Evolutionary conservation across 257 asterid genomes (phyloP).

Genomic region (Orobanche coerulescens): DNA sequence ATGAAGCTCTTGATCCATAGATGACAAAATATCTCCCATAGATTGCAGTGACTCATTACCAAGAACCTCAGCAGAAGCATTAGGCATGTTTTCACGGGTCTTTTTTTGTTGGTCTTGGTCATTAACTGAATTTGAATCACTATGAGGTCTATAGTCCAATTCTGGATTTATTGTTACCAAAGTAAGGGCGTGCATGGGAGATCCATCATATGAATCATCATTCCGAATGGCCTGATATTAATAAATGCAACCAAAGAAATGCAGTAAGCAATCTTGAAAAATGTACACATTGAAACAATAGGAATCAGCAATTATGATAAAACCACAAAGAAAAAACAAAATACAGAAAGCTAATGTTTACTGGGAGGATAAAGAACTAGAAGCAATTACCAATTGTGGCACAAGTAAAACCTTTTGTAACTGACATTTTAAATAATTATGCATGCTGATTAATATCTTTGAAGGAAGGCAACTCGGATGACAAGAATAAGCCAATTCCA

Average conservation of each 20-base stretch:
- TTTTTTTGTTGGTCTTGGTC: slow-evolving; percentile 49
- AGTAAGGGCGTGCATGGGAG: slow-evolving; percentile 35
- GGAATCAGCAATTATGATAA: slow-evolving; percentile 13
- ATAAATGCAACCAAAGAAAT: slow-evolving; percentile 23
- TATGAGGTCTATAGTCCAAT: slow-evolving; percentile 32
- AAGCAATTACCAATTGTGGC: not conserved
- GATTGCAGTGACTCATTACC: slow-evolving; percentile 60
- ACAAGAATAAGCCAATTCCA: slow-evolving; percentile 2
- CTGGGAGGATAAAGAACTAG: not conserved
- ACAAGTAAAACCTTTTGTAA: not conserved
- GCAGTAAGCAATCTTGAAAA: slow-evolving; percentile 13
- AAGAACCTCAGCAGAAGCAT: slow-evolving; percentile 37
- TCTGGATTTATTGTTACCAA: slow-evolving; percentile 33
- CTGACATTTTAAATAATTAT: slow-evolving; percentile 8
- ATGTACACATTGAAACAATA: not conserved
- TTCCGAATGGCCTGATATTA: slow-evolving; percentile 50
- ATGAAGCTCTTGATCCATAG: slow-evolving; percentile 58
- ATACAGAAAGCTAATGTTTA: not conserved
- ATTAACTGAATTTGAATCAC: slow-evolving; percentile 39
- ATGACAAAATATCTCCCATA: slow-evolving; percentile 63
- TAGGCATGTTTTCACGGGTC: slow-evolving; percentile 35
- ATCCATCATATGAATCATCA: slow-evolving; percentile 59
- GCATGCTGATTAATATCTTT: not conserved
- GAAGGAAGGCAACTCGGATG: not conserved
- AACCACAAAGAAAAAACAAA: too few species aligned